phyloP scores from a whole-genome alignment of 176 grass and related monocot genomes.

The Saccharum officinarum region DNA sequence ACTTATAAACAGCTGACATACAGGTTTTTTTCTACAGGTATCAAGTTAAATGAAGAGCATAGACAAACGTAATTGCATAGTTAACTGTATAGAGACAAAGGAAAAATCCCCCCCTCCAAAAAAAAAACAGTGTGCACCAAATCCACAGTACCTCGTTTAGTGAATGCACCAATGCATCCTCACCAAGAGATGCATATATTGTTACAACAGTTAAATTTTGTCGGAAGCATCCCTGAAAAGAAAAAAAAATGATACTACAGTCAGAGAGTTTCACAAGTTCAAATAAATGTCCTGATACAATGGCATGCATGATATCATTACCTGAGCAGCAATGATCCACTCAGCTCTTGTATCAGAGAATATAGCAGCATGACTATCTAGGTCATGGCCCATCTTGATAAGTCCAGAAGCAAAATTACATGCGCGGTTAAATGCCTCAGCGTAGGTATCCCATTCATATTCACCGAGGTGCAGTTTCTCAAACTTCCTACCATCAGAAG shows the following conservation, averaged over 20 bases:
- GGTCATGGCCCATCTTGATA: slow-evolving; percentile 72
- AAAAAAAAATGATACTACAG: slow-evolving; percentile 16
- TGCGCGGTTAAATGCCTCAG: slow-evolving; percentile 59
- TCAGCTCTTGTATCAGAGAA: slow-evolving; percentile 93
- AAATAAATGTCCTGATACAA: background rate
- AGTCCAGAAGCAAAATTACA: slow-evolving; percentile 82
- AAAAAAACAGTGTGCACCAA: background rate
- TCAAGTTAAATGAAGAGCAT: background rate
- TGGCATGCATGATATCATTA: slow-evolving; percentile 23
- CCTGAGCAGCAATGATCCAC: slow-evolving; percentile 84
- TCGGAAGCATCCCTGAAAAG: slow-evolving; percentile 72
- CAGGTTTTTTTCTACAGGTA: background rate
- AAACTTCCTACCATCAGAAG: slow-evolving; percentile 66
- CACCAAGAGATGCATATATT: slow-evolving; percentile 91
- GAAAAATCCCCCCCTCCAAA: background rate
- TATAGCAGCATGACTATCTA: slow-evolving; percentile 62
- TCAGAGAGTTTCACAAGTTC: slow-evolving; percentile 9
- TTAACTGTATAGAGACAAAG: slow-evolving; percentile 6
- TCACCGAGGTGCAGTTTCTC: slow-evolving; percentile 88
- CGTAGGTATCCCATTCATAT: slow-evolving; percentile 81
- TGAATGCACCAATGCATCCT: slow-evolving; percentile 91
- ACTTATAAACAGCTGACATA: background rate
- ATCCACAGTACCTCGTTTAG: slow-evolving; percentile 70
- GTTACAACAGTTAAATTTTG: slow-evolving; percentile 85
- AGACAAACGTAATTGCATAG: background rate